Base-by-base conservation (phyloP, 345 rosid species). In the Aegle marmelos region DNA sequence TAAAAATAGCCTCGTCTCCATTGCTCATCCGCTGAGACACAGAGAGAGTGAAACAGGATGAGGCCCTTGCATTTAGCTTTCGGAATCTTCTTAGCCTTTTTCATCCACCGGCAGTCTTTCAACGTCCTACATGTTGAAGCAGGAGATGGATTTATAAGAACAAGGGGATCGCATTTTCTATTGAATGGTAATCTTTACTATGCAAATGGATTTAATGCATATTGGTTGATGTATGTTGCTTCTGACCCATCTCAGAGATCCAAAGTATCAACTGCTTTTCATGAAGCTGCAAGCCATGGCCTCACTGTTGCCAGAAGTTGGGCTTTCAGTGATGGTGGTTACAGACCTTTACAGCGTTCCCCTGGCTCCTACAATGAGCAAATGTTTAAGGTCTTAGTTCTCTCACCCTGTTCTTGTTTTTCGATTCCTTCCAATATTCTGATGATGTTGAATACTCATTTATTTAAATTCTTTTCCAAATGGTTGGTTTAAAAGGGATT, bases 261-360 rank as follows among this genome's bases (percentile, higher is more conserved):
- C 77, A 87, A 83, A 82, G 88, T 94, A 73, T 77, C 98, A 1
- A 70, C 87, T 21, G 94, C 89, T 0, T 92, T 94, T 34, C 89
- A 82, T 27, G 93, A 92, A 45, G 98, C 99, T 7, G 76, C 86
- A 64, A 62, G 80, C 27, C 95, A 84, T 81, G 97, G 97, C 62
- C 88, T 93, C 74, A 80, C 94, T 0, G 89, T 95, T 7, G 96
- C 92, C 63, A 89, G 99, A 84, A 91, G 97, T 60, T 90, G 99
- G 98, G 97, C 97, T 73, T 95, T 91, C 76, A 95, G 93, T 66
- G 97, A 95, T 57, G 98, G 90, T 50, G 97, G 94, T 70, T 93
- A 92, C 53, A 86, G 93, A 73, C 89, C 97, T 68, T 82, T 93
- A 1, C 97, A 91, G 84, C 68, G 33, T 76, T 82, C 93, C 28